Base-by-base conservation (phyloP, 1,284 basidiomycete species). In the Ceratobasidium sp. region DNA sequence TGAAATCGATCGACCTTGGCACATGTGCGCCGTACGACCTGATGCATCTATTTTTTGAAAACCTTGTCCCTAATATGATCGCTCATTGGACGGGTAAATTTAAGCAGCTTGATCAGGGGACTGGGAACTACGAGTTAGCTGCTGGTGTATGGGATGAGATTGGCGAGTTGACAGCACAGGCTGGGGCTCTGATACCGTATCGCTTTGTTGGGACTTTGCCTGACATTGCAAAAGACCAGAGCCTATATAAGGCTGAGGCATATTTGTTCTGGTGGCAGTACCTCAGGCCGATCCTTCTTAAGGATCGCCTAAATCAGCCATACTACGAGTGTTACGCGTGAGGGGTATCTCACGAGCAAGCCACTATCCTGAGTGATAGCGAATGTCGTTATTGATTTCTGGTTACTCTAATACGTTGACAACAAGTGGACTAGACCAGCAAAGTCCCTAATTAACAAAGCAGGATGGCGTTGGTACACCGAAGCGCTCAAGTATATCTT, bases 251-350 rank as follows among this genome's bases (percentile, higher is more conserved):
- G 21, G 81, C 82, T 3, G 81, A 84, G 72, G 74, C 77, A 0
- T 82, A 78, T 74, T 75, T 74, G 8, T 81, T 83, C 71, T 84
- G 81, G 81, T 77, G 78, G 26, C 75, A 79, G 28, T 80, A 78
- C 36, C 21, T 80, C 32, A 77, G 73, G 1, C 80, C 80, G 8
- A 73, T 77, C 36, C 45, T 80, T 10, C 76, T 81, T 1, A 39
- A 74, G n/a, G 74, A 72, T 34, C 75, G 75, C 4, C 77, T 82
- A 28, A 12, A 36, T 0, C 18, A 60, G 14, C 75, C 77, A 52
- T 81, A 80, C 46, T 79, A 81, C 73, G 45, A 62, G 10, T 79
- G 81, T n/a, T n/a, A n/a, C n/a, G n/a, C n/a, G n/a, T n/a, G n/a
- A n/a, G n/a, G n/a, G n/a, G n/a, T n/a, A n/a, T n/a, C n/a, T n/a